Base-by-base conservation (phyloP, 768 basidiomycete genomes). In the Suillus tomentosus region DNA sequence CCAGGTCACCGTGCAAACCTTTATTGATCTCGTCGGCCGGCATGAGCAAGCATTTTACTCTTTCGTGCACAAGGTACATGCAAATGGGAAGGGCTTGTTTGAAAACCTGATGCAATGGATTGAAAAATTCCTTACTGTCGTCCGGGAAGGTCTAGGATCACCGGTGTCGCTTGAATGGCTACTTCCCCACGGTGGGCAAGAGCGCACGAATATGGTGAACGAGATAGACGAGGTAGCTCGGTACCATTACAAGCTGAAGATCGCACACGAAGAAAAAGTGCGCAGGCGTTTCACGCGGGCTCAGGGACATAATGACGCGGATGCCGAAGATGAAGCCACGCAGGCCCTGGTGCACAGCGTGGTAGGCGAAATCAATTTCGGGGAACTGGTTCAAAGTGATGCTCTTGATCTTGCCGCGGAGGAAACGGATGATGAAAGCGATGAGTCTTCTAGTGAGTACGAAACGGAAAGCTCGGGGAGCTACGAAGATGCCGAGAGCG, bases 41-140 rank as follows among this genome's bases (percentile, higher is more conserved):
- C 97, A 99, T 75, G 95, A 99, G 70, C 94, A 96, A 72, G 79
- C 94, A 0, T 99, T 99, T 80, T 99, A 99, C 81, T 82, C 84
- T 64, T 99, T 99, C 73, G 96, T 99, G 34, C 95, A 99, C 85
- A 97, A 96, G 69, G 97, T 99, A 2, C 97, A 99, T 72, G 90
- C 94, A 53, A 98, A 98, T 74, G 97, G 97, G 42, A 91, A 95
- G 71, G 91, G 89, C 24, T 83, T 99, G 14, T 99, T 99, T 75
- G 91, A 95, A 71, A 87, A 84, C 70, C 87, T 99, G 63, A 98
- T 98, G 95, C 85, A 82, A 45, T 99, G 97, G 97, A 91, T 97
- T 75, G 96, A 99, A 76, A 85, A 93, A 42, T 99, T 99, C 80
- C 82, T 99, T 64, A 91, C 91, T 31, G 85, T 92, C 61, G 86